Evolutionary conservation across 2,329 filamentous ascomycete species (phyloP), one percentile per base, ranked within the genome.

Genomic region (Emergomyces pasteurianus): DNA sequence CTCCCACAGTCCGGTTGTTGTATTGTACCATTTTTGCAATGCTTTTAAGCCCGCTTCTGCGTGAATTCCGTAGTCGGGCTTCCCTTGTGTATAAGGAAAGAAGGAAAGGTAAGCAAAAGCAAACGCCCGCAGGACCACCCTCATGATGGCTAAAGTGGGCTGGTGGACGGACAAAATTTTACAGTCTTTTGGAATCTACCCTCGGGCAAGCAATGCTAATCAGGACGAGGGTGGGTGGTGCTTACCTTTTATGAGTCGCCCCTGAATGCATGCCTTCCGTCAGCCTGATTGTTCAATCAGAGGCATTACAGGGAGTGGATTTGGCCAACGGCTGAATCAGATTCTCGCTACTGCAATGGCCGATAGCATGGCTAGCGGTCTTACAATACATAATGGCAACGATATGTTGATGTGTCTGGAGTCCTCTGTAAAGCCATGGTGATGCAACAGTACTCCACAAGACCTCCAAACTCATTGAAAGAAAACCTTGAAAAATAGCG

Each of bases 21-120:
- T 61, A 67, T 86, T 80, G 70, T 89, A 89, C 81, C 83, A 89
- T 49, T 67, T 68, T 66, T 87, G 84, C 1, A 88, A 76, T 2
- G 59, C 36, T n/a, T 26, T n/a, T 57, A 57, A 34, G 34, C 54
- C 54, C 8, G 21, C 54, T 40, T 57, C 54, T 46, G 54, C 54
- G 23, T 46, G 16, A 12, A 16, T 5, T 57, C 16, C 2, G 34
- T 26, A 46, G 9, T 57, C 26, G 9, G 54, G 9, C n/a, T 38
- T n/a, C 16, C 36, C 54, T 46, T 31, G 23, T 16, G 54, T n/a
- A 34, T 46, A 57, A 57, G 54, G 18, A 21, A 57, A 12, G 54
- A 57, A 46, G 40, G 46, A 46, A 46, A 46, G 16, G 8, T 14
- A 57, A 31, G 40, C 23, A n/a, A 57, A 38, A 26, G n/a, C 31